These are phyloP conservation scores for Starmerella scarabaei DNA, from an alignment of 805 yeast genomes.

Conservation along the genomic window DNA sequence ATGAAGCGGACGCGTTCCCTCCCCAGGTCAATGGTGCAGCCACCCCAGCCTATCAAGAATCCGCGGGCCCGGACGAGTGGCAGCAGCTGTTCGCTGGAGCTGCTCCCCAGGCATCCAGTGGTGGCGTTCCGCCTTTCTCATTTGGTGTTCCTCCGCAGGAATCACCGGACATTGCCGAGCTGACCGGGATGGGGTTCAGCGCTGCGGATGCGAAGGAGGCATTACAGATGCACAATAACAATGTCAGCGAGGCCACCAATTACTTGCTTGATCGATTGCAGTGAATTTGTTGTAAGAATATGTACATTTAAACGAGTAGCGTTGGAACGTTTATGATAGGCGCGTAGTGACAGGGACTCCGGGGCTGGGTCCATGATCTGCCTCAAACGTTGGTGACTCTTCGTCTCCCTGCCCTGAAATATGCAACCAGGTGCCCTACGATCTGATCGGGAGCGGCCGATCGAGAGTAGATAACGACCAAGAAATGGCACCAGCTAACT, in stretches of 20 bases:
- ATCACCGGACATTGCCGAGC: slow-evolving; percentile 40
- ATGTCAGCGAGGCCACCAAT: slow-evolving; percentile 78
- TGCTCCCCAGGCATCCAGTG: slow-evolving; percentile 7
- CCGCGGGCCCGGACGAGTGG: slow-evolving; percentile 61
- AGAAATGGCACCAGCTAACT: too few species aligned
- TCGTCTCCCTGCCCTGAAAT: too few species aligned
- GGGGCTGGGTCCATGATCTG: too few species aligned
- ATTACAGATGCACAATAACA: slow-evolving; percentile 54
- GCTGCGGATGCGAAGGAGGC: slow-evolving; percentile 55
- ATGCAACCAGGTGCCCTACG: too few species aligned
- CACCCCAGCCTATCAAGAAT: slow-evolving; percentile 1
- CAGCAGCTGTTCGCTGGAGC: slow-evolving; percentile 81
- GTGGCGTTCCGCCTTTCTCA: background rate
- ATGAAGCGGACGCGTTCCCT: slow-evolving; percentile 20
- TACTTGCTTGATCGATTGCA: slow-evolving; percentile 44
- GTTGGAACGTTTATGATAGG: too few species aligned
- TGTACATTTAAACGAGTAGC: background rate
- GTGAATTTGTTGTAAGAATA: background rate
- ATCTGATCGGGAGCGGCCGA: too few species aligned
- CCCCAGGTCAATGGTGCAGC: slow-evolving; percentile 14
- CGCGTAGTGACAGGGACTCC: too few species aligned
- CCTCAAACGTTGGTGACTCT: too few species aligned
- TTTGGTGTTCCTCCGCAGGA: slow-evolving; percentile 32
- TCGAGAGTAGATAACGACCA: too few species aligned
- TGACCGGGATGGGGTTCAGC: slow-evolving; percentile 82